A percentile compares a stretch with the other conserved stretches of the same genome.
Conservation (phyloP, 164 flowering plant species). For the Berberis thunbergii region DNA sequence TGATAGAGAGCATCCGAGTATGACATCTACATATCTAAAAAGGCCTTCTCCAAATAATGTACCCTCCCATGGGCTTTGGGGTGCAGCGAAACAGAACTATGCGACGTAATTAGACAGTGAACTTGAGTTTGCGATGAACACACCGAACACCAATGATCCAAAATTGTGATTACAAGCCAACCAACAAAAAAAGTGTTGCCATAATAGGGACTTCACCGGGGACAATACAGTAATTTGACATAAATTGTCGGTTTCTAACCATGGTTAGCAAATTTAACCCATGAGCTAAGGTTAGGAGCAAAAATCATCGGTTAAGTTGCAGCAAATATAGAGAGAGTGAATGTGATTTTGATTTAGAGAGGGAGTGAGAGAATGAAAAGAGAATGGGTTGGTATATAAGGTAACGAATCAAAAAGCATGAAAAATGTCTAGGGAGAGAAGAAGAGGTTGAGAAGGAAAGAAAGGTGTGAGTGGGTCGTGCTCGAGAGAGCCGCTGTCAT, state of each 20-base stretch:
- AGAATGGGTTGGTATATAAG: constrained; percentile 22
- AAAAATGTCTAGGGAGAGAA: constrained; percentile 5
- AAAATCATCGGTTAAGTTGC: constrained; percentile 16
- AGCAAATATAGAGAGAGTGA: neutral
- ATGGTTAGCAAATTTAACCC: neutral
- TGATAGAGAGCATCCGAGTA: too few species aligned
- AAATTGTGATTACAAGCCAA: too few species aligned
- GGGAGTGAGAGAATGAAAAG: constrained; percentile 6
- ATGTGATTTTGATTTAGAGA: constrained; percentile 5
- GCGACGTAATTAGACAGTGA: too few species aligned
- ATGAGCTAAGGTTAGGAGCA: neutral
- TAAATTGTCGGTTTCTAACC: constrained; percentile 18
- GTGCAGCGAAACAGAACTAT: too few species aligned
- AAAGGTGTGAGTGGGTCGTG: neutral
- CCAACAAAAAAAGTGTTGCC: too few species aligned
- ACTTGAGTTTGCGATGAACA: too few species aligned
- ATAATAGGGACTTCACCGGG: too few species aligned
- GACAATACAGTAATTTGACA: neutral
- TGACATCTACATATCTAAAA: too few species aligned
- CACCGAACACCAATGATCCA: too few species aligned
- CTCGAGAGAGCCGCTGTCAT: constrained; percentile 31
- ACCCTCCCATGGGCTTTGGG: too few species aligned
- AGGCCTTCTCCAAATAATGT: too few species aligned
- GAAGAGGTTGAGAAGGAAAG: constrained; percentile 1
- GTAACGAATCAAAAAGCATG: constrained; percentile 5